Percentiles rank a stretch among this genome's conserved stretches.
Conservation (phyloP, 495 filamentous ascomycete genomes). For the Daldinia grandis region DNA sequence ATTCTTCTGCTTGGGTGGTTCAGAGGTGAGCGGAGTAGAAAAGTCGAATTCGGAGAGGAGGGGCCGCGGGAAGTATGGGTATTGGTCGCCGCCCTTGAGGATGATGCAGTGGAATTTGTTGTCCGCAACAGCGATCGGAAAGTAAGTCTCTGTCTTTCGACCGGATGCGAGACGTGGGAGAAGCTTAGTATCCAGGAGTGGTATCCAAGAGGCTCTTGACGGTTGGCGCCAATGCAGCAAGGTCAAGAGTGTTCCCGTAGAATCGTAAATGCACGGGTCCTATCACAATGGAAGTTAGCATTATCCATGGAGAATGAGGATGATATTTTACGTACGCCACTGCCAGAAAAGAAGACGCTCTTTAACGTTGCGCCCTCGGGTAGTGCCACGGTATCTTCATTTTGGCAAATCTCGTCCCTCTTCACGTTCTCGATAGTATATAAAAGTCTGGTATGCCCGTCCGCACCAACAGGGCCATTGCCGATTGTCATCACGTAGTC, state of each 20-base stretch:
- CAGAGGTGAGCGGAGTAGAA: slow-evolving; percentile 76
- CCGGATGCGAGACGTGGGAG: slow-evolving; percentile 83
- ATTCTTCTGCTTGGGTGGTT: slow-evolving; percentile 45
- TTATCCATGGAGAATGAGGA: neutral
- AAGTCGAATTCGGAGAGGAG: slow-evolving; percentile 95
- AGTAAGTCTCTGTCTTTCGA: slow-evolving; percentile 88
- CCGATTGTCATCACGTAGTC: slow-evolving; percentile 95
- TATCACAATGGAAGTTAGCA: slow-evolving; percentile 49
- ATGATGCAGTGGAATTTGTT: slow-evolving; percentile 98
- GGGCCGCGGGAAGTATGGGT: slow-evolving; percentile 95
- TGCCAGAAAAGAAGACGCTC: slow-evolving; percentile 90
- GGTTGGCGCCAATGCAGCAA: slow-evolving; percentile 89
- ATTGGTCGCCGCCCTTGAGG: slow-evolving; percentile 89
- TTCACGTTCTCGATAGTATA: slow-evolving; percentile 96
- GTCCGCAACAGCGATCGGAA: slow-evolving; percentile 92
- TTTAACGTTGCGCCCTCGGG: slow-evolving; percentile 73
- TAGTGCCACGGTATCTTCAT: slow-evolving; percentile 88
- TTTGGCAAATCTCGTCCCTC: slow-evolving; percentile 90
- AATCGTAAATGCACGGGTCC: slow-evolving; percentile 95
- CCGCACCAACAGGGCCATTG: slow-evolving; percentile 82
- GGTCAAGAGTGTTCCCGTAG: slow-evolving; percentile 83
- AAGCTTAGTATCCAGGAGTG: slow-evolving; percentile 85
- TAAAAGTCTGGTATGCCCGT: slow-evolving; percentile 75
- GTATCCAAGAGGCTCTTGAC: slow-evolving; percentile 89
- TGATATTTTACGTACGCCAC: slow-evolving; percentile 65